Conservation (phyloP, 257 asterid genomes). For the Jaltomata sinuosa region DNA sequence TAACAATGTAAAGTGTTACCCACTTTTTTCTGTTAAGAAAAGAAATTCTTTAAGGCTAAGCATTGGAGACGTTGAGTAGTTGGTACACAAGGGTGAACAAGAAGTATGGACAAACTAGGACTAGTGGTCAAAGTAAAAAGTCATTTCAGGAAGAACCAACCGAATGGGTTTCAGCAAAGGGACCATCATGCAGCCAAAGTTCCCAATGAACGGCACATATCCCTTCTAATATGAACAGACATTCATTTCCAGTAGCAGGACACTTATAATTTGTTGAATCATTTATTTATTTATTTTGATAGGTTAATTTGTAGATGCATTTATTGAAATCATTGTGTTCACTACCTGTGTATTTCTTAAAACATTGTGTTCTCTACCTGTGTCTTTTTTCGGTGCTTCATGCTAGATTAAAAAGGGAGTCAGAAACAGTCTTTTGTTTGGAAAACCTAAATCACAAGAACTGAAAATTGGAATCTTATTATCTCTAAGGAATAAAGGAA, state of each 20-base stretch:
- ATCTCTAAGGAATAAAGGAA: not conserved
- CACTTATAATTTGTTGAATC: not conserved
- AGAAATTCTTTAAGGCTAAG: not conserved
- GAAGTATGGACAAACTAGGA: not conserved
- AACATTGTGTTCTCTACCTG: not conserved
- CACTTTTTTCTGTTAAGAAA: not conserved
- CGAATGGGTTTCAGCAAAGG: not conserved
- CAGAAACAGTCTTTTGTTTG: not conserved
- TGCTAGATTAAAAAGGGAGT: not conserved
- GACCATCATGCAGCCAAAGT: not conserved
- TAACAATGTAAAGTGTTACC: not conserved
- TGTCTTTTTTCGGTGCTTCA: not conserved
- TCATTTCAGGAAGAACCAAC: not conserved
- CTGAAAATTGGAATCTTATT: not conserved
- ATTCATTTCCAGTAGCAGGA: not conserved
- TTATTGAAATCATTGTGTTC: not conserved
- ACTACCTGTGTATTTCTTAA: not conserved
- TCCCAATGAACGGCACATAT: not conserved
- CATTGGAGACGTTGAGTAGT: not conserved
- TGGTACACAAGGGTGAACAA: not conserved
- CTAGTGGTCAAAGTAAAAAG: not conserved
- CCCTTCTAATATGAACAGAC: not conserved
- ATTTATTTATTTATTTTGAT: not conserved
- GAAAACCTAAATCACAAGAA: not conserved
- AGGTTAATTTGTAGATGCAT: not conserved